Evolutionary conservation across 108 stramenopile genomes (phyloP).

Genomic region (Nitzschia sp.): DNA sequence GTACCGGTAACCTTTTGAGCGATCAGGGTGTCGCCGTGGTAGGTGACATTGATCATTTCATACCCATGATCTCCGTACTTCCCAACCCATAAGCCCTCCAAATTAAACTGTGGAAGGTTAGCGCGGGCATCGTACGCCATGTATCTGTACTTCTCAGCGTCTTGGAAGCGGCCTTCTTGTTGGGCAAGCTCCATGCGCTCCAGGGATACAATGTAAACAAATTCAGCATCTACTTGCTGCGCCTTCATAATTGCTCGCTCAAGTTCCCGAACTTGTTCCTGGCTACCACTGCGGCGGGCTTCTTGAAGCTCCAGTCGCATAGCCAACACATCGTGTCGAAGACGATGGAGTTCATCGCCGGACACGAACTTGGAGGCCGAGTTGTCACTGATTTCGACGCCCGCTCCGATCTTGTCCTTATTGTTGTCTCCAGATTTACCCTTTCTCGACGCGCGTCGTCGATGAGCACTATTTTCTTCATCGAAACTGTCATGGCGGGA

Average conservation of each 20-base stretch:
- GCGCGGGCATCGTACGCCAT: conserved; percentile 52
- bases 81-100: conserved; percentile 83
- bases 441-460: conserved; percentile 1
- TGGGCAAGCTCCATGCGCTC: conserved; percentile 50
- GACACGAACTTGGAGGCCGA: conserved; percentile 30
- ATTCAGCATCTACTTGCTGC: conserved; percentile 73
- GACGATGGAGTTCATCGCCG: conserved; percentile 57
- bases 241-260: conserved; percentile 46
- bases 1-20: conserved; percentile 80
- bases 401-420: not conserved
- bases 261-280: conserved; percentile 39
- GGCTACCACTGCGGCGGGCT: conserved; percentile 23
- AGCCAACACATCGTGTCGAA: conserved; percentile 52
- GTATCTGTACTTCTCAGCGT: conserved; percentile 28
- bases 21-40: conserved; percentile 55
- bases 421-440: not conserved
- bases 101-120: conserved; percentile 65
- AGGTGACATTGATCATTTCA: conserved; percentile 86
- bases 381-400: not conserved
- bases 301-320: conserved; percentile 42
- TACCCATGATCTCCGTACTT: conserved; percentile 73
- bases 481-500: not conserved
- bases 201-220: conserved; percentile 52
- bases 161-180: conserved; percentile 28
- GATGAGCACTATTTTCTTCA: not conserved